phyloP scores from a whole-genome alignment of 1,284 basidiomycete genomes.

The Austroboletus niveus region DNA sequence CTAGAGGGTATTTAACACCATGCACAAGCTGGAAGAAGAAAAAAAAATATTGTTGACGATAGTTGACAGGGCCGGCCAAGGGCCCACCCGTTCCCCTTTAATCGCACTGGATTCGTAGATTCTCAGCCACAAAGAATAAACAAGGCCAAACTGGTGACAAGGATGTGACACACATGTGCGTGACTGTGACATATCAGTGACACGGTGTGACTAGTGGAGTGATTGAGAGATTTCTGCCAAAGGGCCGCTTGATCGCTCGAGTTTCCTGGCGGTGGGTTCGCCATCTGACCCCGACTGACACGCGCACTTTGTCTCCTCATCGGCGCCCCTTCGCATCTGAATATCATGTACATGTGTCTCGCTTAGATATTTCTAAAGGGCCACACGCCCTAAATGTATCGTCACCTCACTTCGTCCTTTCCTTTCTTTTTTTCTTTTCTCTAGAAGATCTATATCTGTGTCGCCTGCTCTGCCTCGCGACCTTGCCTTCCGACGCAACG shows the following conservation, averaged over 20 bases:
- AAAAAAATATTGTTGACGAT: slow-evolving; percentile 40
- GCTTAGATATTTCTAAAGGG: too few species aligned
- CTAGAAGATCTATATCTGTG: slow-evolving; percentile 15
- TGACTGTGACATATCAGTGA: background rate
- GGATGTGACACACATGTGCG: slow-evolving; percentile 5
- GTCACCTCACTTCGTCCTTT: slow-evolving; percentile 1
- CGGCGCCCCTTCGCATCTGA: background rate
- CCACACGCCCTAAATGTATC: background rate
- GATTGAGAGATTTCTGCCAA: slow-evolving; percentile 32
- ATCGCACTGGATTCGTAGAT: slow-evolving; percentile 18
- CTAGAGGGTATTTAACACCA: slow-evolving; percentile 40
- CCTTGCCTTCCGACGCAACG: slow-evolving; percentile 11
- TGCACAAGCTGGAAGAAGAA: slow-evolving; percentile 28
- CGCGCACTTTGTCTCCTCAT: slow-evolving; percentile 17
- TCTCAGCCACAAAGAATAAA: slow-evolving; percentile 29
- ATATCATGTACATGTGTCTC: background rate
- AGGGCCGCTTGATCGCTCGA: slow-evolving; percentile 12
- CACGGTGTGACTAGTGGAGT: slow-evolving; percentile 7
- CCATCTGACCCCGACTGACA: background rate
- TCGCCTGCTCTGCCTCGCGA: slow-evolving; percentile 2
- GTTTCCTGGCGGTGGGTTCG: background rate
- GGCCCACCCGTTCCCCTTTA: slow-evolving; percentile 24
- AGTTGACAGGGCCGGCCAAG: slow-evolving; percentile 43
- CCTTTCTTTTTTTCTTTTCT: slow-evolving; percentile 1
- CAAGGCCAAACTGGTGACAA: slow-evolving; percentile 15